Base-by-base conservation (phyloP, 1,284 basidiomycete genomes). In the Schizophyllum commune region DNA sequence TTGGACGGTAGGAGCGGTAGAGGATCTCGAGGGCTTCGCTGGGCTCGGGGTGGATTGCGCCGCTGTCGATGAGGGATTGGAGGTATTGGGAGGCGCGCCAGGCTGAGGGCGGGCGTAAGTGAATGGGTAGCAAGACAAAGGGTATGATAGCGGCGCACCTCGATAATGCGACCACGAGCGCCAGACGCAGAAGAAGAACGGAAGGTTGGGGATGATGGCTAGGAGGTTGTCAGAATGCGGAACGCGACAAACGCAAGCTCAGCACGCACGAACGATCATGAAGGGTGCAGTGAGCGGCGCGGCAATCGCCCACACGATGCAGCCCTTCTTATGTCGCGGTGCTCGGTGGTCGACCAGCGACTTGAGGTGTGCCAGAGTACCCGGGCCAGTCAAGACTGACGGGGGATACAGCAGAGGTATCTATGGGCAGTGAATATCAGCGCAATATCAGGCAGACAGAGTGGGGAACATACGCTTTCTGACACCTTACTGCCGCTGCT, bases 111-210 rank as follows among this genome's bases (percentile, higher is more conserved):
- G 5, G 2, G 27, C 5, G 27, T 27, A 56, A 34, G 57, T 20
- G 53, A 32, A 34, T 9, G 22, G 55, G 51, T 54, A 47, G 13
- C 52, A 3, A 54, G 52, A 60, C 56, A 52, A 56, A 55, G 52
- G 17, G 15, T 19, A 54, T 15, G 47, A 59, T 5, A 52, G 32
- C 19, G 32, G 59, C 61, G 22, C 60, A 88, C 89, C 89, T 80
- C 78, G 83, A 69, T 86, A 92, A 71, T 92, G 90, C 55, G 85
- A 87, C 89, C 90, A 92, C 55, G 88, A 84, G 57, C 90, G 79
- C 90, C 91, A 92, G 1, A 79, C 81, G 67, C 89, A 91, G 73
- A 90, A 92, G 76, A 92, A 91, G 72, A 92, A 88, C 0, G 90
- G 90, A 27, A 92, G 73, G 70, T 92, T 92, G 32, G 90, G 90